A percentile compares a stretch with the other conserved stretches of the same genome.
phyloP scores from a whole-genome alignment of 176 grass and related monocot species.

The Aechmea fasciata region DNA sequence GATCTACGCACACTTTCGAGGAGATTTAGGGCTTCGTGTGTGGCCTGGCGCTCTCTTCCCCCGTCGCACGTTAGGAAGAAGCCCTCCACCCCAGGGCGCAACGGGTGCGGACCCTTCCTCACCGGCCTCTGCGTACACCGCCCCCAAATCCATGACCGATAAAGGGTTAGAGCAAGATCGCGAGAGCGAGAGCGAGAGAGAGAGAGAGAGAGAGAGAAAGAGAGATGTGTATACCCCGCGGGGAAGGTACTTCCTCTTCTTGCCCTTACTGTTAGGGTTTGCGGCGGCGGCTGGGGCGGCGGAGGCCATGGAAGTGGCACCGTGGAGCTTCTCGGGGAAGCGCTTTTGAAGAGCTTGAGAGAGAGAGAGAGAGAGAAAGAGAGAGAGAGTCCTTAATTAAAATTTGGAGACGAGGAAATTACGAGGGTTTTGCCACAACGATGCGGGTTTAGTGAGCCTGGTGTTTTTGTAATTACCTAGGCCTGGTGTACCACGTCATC shows the following conservation, averaged over 20 bases:
- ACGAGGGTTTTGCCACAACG: too few species aligned
- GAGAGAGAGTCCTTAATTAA: too few species aligned
- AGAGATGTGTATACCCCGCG: slow-evolving; percentile 30
- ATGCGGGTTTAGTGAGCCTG: too few species aligned
- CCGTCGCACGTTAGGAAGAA: slow-evolving; percentile 97
- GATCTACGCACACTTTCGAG: slow-evolving; percentile 49
- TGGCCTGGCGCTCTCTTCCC: slow-evolving; percentile 79
- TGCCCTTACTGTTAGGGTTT: slow-evolving; percentile 36
- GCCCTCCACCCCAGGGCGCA: slow-evolving; percentile 76
- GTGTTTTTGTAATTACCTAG: too few species aligned
- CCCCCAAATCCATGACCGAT: not conserved
- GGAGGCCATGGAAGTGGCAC: slow-evolving; percentile 3
- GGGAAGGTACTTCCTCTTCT: slow-evolving; percentile 75
- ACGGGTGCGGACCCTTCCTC: slow-evolving; percentile 63
- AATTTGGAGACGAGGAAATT: too few species aligned
- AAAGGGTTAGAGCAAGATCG: not conserved
- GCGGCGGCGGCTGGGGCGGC: slow-evolving; percentile 29
- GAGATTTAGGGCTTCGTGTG: slow-evolving; percentile 77
- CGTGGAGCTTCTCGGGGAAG: too few species aligned
- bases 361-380: too few species aligned
- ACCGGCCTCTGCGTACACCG: slow-evolving; percentile 31
- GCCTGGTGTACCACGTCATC: too few species aligned
- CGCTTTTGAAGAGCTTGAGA: too few species aligned
- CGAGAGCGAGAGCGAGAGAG: not conserved
- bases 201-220: not conserved